Percentiles rank a stretch among this genome's conserved stretches.
phyloP scores from a whole-genome alignment of 192 early-diverging fungal genomes.

The Paraglomus brasilianum region DNA sequence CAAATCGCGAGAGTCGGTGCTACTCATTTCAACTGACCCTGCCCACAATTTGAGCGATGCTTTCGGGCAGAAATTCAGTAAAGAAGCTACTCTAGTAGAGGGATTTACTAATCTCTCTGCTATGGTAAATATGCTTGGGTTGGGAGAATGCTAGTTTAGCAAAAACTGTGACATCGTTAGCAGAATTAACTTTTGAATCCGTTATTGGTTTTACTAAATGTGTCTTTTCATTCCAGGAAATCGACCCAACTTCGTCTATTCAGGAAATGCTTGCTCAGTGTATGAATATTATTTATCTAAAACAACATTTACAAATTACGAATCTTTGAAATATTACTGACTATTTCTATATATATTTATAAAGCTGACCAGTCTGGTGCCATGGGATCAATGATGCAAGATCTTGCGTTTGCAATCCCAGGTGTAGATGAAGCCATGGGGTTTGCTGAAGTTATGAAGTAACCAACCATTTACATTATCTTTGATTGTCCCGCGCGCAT shows the following conservation, averaged over 20 bases:
- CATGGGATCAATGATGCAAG: slow-evolving; percentile 90
- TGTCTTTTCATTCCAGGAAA: slow-evolving; percentile 68
- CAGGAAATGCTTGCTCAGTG: slow-evolving; percentile 98
- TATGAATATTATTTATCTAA: slow-evolving; percentile 40
- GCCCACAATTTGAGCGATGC: slow-evolving; percentile 99
- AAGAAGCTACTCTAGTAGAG: slow-evolving; percentile 90
- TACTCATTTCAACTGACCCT: slow-evolving; percentile 98
- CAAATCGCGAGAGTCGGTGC: slow-evolving; percentile 85
- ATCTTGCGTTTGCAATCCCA: slow-evolving; percentile 98
- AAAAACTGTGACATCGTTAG: not conserved
- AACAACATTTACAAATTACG: slow-evolving; percentile 2
- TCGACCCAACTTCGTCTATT: slow-evolving; percentile 95
- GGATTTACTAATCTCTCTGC: slow-evolving; percentile 95
- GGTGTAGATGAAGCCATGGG: slow-evolving; percentile 99
- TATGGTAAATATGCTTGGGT: slow-evolving; percentile 61
- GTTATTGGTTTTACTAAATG: not conserved
- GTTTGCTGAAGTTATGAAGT: slow-evolving; percentile 99
- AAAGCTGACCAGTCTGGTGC: slow-evolving; percentile 43
- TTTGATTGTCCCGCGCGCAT: not conserved
- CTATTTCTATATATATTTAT: not conserved
- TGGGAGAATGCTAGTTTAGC: not conserved
- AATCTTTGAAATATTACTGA: slow-evolving; percentile 18
- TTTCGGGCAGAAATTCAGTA: slow-evolving; percentile 98
- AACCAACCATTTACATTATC: slow-evolving; percentile 29
- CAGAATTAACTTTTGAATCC: slow-evolving; percentile 14